These are phyloP conservation scores for Saraca asoca DNA, from an alignment of 331 rosid species.

Conservation along the genomic window DNA sequence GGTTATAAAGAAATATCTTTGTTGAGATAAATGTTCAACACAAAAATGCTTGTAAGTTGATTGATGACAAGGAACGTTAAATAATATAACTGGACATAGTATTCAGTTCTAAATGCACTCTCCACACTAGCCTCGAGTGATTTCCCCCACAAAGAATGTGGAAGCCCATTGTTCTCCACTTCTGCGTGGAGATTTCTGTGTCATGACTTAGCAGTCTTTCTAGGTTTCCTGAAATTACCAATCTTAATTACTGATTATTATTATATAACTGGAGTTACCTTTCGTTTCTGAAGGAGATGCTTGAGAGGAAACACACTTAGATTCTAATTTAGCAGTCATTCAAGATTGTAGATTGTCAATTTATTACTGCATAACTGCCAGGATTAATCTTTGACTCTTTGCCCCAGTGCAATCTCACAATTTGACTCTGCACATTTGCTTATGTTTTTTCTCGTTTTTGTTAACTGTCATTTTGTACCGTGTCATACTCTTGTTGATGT, in stretches of 20 bases:
- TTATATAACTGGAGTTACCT: too few relatives aligned
- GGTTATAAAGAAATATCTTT: neutral
- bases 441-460: too few relatives aligned
- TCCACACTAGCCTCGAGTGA: neutral
- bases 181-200: neutral
- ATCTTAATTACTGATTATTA: too few relatives aligned
- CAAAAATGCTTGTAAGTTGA: neutral
- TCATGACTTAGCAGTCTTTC: neutral
- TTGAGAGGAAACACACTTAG: neutral
- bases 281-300: slow-evolving; percentile 9
- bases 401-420: too few relatives aligned
- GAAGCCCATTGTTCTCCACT: neutral
- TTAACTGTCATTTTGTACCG: too few relatives aligned
- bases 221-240: too few relatives aligned
- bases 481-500: slow-evolving; percentile 10
- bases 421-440: too few relatives aligned
- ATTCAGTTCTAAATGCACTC: slow-evolving; percentile 11
- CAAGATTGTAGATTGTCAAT: slow-evolving; percentile 1
- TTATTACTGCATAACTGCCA: slow-evolving; percentile 11
- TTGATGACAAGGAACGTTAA: slow-evolving; percentile 13
- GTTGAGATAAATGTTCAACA: slow-evolving; percentile 7
- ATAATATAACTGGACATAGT: slow-evolving; percentile 14
- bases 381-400: slow-evolving; percentile 20
- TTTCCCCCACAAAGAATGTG: neutral
- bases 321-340: neutral